Base-by-base conservation (phyloP, 2,329 filamentous ascomycete genomes). In the Mycocentrospora acerina region DNA sequence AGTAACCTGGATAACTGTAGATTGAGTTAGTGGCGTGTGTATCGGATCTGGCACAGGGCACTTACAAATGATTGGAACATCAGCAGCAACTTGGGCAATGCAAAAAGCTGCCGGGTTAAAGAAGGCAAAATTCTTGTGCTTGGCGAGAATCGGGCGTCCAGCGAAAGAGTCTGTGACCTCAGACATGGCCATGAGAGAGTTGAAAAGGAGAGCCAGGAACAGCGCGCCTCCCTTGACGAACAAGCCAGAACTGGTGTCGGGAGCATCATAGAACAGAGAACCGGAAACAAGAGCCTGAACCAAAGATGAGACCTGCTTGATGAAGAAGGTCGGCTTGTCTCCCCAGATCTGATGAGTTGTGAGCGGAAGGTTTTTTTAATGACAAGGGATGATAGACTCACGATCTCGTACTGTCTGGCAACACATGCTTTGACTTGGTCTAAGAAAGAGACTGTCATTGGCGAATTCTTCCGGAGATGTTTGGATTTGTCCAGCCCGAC, bases 41-140 rank as follows among this genome's bases (percentile, higher is more conserved):
- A 28, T 5, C 12, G 26, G 24, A 37, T n/a, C 19, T 22, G 19
- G 9, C 19, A 6, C 9, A 22, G 9, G 19, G 5, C 5, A 22
- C 19, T 22, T 22, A 22, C 19, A 36, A 1, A 82, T 52, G 4
- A 83, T 69, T 0, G 80, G 76, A 1, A 78, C 66, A 44, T 79
- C 76, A 7, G 73, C 71, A n/a, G 70, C 22, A 85, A 49, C 65
- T 90, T 91, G 74, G 88, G 91, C 24, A 77, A 70, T 52, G 90
- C 75, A 11, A 78, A 71, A 58, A 85, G 88, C 85, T 6, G 85
- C 88, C 0, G 90, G 88, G 57, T 94, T 89, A 58, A 93, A 94
- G 17, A 95, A 77, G n/a, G 88, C 88, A 60, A 94, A 95, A 34
- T 84, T 81, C 38, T 77, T 71, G 53, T 96, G 90, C 62, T 95